Percentiles rank a stretch among this genome's conserved stretches.
phyloP scores from a whole-genome alignment of 1,284 basidiomycete genomes.

The Sanghuangporus sanghuang region DNA sequence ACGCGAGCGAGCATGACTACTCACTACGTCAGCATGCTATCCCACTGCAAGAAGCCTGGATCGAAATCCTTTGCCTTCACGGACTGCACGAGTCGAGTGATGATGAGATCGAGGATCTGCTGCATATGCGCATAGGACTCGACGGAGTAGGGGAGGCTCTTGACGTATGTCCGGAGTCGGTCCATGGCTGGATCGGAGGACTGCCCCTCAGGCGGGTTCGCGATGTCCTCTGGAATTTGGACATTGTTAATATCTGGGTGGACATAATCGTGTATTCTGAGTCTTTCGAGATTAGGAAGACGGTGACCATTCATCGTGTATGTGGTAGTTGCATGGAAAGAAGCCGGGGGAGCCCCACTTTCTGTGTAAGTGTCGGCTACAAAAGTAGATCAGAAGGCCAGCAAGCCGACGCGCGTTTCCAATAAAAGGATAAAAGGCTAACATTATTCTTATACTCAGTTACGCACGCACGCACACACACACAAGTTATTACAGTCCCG shows the following conservation, averaged over 20 bases:
- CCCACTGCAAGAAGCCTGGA: constrained; percentile 73
- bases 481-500: no score
- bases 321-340: constrained; percentile 13
- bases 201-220: constrained; percentile 23
- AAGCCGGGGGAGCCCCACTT: neutral
- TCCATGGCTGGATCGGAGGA: constrained; percentile 40
- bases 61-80: constrained; percentile 80
- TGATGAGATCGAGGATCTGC: constrained; percentile 72
- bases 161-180: constrained; percentile 56
- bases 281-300: constrained; percentile 43
- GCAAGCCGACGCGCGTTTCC: no score
- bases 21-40: constrained; percentile 71
- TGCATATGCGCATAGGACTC: constrained; percentile 82
- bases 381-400: neutral
- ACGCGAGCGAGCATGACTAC: constrained; percentile 25
- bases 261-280: constrained; percentile 40
- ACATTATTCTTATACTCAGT: no score
- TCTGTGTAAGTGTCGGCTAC: neutral
- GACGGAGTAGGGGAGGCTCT: constrained; percentile 73
- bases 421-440: no score
- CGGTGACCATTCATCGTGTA: constrained; percentile 32
- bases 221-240: constrained; percentile 33
- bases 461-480: no score
- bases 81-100: constrained; percentile 65
- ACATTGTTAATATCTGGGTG: constrained; percentile 19